phyloP scores from a whole-genome alignment of 495 filamentous ascomycete species.

The Penicillium maclennaniae region DNA sequence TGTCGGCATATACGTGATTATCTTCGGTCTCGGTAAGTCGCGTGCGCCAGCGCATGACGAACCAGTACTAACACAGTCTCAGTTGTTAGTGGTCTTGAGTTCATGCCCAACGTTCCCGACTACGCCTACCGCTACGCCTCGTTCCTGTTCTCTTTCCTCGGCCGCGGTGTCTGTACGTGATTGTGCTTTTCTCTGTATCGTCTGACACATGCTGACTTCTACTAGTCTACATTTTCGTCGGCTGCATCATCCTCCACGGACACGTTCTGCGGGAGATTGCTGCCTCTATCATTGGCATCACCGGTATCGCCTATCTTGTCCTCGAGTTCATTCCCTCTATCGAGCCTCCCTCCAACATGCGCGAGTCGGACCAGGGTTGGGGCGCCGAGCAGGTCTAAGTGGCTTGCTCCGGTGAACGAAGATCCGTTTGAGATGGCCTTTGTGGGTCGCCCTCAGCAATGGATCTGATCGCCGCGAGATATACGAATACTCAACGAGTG shows the following conservation, averaged over 20 bases:
- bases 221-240: constrained; percentile 93
- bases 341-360: constrained; percentile 97
- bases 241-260: constrained; percentile 72
- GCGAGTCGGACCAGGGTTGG: constrained; percentile 85
- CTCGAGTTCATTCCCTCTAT: constrained; percentile 95
- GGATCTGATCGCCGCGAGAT: background rate
- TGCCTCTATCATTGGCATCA: constrained; percentile 67
- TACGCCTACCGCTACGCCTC: constrained; percentile 90
- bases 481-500: constrained; percentile 1
- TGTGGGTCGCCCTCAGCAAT: background rate
- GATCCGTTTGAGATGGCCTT: background rate
- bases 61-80: constrained; percentile 8
- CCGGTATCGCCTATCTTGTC: constrained; percentile 73
- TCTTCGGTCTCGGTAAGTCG: constrained; percentile 81
- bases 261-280: constrained; percentile 55
- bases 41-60: background rate
- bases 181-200: background rate
- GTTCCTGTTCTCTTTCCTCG: constrained; percentile 96
- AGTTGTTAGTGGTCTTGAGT: constrained; percentile 61
- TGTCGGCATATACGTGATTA: constrained; percentile 76
- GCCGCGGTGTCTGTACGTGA: constrained; percentile 86
- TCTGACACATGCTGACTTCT: constrained; percentile 18
- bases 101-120: constrained; percentile 79
- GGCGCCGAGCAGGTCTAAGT: constrained; percentile 83
- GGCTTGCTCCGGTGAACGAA: background rate